phyloP scores from a whole-genome alignment of 768 basidiomycete species.

The Pisolithus microcarpus region DNA sequence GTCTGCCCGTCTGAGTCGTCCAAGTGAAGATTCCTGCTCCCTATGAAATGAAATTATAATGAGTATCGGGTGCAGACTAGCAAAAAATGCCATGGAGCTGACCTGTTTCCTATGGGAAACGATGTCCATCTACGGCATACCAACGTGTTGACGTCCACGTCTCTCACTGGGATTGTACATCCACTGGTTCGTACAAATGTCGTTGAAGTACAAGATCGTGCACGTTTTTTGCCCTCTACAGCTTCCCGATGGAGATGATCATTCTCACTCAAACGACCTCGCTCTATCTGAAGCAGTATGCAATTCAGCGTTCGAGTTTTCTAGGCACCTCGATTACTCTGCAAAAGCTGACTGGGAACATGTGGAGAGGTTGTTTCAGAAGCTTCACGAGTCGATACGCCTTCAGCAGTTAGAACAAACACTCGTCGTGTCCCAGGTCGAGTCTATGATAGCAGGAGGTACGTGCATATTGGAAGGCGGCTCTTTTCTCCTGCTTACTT shows the following conservation, averaged over 20 bases:
- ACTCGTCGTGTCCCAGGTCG: constrained; percentile 10
- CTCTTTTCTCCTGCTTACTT: neutral
- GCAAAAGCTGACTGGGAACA: constrained; percentile 22
- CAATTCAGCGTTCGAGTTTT: constrained; percentile 15
- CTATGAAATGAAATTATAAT: too few relatives aligned
- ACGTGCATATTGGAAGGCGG: neutral
- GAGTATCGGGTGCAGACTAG: too few relatives aligned
- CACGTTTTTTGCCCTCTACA: constrained; percentile 40
- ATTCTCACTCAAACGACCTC: constrained; percentile 16
- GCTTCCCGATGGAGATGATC: constrained; percentile 34
- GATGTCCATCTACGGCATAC: too few relatives aligned
- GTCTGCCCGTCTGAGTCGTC: neutral
- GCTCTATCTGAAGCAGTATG: constrained; percentile 19
- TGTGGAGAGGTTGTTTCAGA: constrained; percentile 26
- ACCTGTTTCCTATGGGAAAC: too few relatives aligned
- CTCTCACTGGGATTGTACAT: too few relatives aligned
- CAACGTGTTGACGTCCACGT: too few relatives aligned
- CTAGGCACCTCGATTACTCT: neutral
- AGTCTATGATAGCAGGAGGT: constrained; percentile 9
- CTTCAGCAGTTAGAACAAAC: neutral
- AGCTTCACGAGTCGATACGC: constrained; percentile 8
- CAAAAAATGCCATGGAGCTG: too few relatives aligned
- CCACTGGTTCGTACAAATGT: too few relatives aligned
- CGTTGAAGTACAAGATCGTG: constrained; percentile 17
- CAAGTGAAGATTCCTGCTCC: constrained; percentile 15